A percentile compares a stretch with the other conserved stretches of the same genome.
Conservation (phyloP, 75 land plant genomes). For the Cunninghamia lanceolata region DNA sequence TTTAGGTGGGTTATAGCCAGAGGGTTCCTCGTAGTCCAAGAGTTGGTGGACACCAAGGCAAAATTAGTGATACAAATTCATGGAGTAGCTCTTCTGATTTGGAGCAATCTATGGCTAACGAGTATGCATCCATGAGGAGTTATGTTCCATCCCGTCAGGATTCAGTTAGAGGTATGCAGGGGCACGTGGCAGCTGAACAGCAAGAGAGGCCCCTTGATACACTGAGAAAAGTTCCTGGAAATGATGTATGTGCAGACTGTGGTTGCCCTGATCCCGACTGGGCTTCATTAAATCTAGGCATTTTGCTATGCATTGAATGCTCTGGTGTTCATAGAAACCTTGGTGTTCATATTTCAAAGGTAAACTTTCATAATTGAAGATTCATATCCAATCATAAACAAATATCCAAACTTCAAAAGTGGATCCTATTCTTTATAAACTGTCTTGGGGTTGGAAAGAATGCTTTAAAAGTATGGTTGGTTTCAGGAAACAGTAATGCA, state of each 20-base stretch:
- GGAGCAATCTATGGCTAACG: slow-evolving; percentile 17
- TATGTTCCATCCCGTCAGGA: neutral
- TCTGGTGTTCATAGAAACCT: slow-evolving; percentile 96
- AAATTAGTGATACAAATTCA: slow-evolving; percentile 30
- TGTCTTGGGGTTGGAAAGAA: neutral
- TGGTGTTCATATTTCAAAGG: slow-evolving; percentile 98
- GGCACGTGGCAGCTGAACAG: slow-evolving; percentile 17
- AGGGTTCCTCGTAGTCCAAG: slow-evolving; percentile 22
- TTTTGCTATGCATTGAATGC: slow-evolving; percentile 91
- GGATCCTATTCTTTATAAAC: neutral
- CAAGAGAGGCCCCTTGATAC: slow-evolving; percentile 37
- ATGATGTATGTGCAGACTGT: slow-evolving; percentile 94
- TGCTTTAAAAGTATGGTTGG: neutral
- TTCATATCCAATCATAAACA: neutral
- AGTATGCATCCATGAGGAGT: slow-evolving; percentile 16
- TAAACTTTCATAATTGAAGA: slow-evolving; percentile 14
- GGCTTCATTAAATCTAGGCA: slow-evolving; percentile 95
- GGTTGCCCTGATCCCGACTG: slow-evolving; percentile 90
- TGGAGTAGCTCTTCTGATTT: slow-evolving; percentile 27
- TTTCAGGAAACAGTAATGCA: neutral
- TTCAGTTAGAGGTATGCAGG: neutral
- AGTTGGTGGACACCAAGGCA: slow-evolving; percentile 20
- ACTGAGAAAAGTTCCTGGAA: slow-evolving; percentile 75
- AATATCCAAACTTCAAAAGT: neutral
- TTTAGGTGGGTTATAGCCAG: slow-evolving; percentile 14